These are phyloP conservation scores for Phytophthora podocarpi DNA, from an alignment of 352 stramenopile species.

Conservation along the genomic window DNA sequence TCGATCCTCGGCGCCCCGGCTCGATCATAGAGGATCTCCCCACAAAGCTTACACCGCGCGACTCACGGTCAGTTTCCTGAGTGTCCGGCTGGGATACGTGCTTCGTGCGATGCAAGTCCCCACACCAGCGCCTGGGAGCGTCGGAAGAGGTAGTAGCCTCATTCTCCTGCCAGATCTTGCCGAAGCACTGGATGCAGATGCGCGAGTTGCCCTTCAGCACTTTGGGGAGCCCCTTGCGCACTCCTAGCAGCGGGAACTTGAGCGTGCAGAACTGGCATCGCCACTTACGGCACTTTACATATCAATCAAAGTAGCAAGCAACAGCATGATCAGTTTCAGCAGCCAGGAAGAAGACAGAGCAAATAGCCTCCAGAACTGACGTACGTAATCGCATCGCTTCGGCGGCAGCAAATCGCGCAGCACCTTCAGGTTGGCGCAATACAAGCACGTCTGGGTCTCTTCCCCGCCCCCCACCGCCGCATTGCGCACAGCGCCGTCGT, in stretches of 20 bases:
- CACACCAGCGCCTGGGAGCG: background rate
- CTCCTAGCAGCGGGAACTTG: slow-evolving; percentile 53
- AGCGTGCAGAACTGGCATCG: slow-evolving; percentile 72
- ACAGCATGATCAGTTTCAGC: background rate
- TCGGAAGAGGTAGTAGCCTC: slow-evolving; percentile 15
- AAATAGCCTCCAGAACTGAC: slow-evolving; percentile 1
- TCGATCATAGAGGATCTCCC: slow-evolving; percentile 18
- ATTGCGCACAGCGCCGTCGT: background rate
- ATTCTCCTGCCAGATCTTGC: slow-evolving; percentile 45
- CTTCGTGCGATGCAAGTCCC: slow-evolving; percentile 6
- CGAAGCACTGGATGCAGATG: slow-evolving; percentile 62
- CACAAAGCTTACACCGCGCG: slow-evolving; percentile 27
- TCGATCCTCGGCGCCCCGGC: slow-evolving; percentile 21
- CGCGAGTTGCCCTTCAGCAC: slow-evolving; percentile 58
- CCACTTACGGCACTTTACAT: slow-evolving; percentile 45
- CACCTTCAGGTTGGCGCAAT: slow-evolving; percentile 56
- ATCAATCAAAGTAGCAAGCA: slow-evolving; percentile 1
- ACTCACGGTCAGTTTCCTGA: slow-evolving; percentile 5
- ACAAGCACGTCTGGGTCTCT: slow-evolving; percentile 31
- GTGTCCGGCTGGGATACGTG: slow-evolving; percentile 7
- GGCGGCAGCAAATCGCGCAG: slow-evolving; percentile 55
- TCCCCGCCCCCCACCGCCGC: background rate
- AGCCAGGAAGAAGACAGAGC: background rate
- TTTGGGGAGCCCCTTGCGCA: slow-evolving; percentile 49
- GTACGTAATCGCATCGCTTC: slow-evolving; percentile 66